Evolutionary conservation across 2,329 filamentous ascomycete species (phyloP), one percentile per base, ranked within the genome.

Genomic region (Westerdykella aurantiaca): DNA sequence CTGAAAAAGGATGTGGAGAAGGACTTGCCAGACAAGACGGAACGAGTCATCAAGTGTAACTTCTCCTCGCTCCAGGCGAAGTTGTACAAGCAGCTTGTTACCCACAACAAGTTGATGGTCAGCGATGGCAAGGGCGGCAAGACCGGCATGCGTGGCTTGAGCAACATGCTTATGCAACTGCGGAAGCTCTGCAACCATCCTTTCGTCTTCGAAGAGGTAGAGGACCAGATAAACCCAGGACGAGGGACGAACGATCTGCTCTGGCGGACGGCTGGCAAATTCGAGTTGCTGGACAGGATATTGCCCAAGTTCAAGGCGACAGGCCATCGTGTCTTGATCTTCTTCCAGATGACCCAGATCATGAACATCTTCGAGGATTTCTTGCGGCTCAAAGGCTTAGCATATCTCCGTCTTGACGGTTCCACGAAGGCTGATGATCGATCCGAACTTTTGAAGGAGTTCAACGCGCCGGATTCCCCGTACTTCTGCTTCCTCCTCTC

Each of bases 281-380:
- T 98, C 59, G 93, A 98, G 72, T 77, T 98, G 23, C 77, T 98
- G 21, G 93, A 98, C 66, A 80, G 93, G 41, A 77, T 98, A 49
- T 69, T 98, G 51, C 93, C 93, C 38, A 98, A 98, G 71, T 97
- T 98, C 69, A 81, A 87, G 56, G 83, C 79, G 3, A 90, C 88
- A 1, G 88, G 88, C 13, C 93, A 98, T 80, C 86, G 93, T 69
- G 89, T 97, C 22, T 77, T 98, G 67, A 97, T 98, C 86, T 98
- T 98, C 79, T 98, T 98, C 78, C 93, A 98, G 68, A 98, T 98
- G 93, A 98, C 93, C 4, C 90, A 95, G 49, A 98, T 98, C 65
- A 98, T 98, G 93, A 95, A 98, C 70, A 98, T 98, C 61, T 97
- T 98, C 93, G 93, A 98, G 59, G 93, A 98, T 66, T 98, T 95